Evolutionary conservation across 768 basidiomycete species (phyloP), one percentile per base, ranked within the genome.

Genomic region (Boletus subparvulus): DNA sequence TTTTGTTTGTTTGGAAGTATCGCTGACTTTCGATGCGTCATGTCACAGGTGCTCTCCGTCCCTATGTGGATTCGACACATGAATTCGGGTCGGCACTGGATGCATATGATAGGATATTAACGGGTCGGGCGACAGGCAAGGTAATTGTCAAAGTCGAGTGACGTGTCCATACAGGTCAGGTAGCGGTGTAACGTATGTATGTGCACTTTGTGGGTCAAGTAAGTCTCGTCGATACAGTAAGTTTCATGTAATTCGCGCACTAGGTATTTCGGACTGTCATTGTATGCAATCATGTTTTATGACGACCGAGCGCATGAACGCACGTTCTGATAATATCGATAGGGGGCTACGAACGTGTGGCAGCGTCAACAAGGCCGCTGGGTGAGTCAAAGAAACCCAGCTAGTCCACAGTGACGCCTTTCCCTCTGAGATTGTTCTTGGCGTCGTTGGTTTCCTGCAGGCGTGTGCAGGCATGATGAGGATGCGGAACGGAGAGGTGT

Each of bases 91-190:
- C 87, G 6, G 81, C 70, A 3, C 66, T 80, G 50, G 71, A 80
- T 54, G 90, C 88, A 0, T 92, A 87, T 63, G 84, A 86, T 13
- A 75, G 78, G 49, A 65, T 87, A 9, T 74, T 84, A 78, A 78
- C 80, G 1, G 69, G 74, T 6, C 75, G 80, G 19, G 83, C 85
- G 1, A 80, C 75, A 4, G 90, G 90, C 0, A 90, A 90, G 66
- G 78, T 91, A 4, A 76, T 89, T 4, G 78, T 90, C 24, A 81
- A 77, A 58, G 69, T 86, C 7, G 72, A 76, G 19, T 69, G 55
- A 45, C 33, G 14, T 47, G n/a, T 47, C 12, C n/a, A 21, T 6
- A 11, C 10, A 35, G 19, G 5, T 16, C 12, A 36, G 13, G 35
- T 16, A 13, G 30, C 1, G 8, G 30, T 30, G 3, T 13, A 11